These are phyloP conservation scores for Lachancea meyersii DNA, from an alignment of 805 yeast genomes.

Conservation along the genomic window DNA sequence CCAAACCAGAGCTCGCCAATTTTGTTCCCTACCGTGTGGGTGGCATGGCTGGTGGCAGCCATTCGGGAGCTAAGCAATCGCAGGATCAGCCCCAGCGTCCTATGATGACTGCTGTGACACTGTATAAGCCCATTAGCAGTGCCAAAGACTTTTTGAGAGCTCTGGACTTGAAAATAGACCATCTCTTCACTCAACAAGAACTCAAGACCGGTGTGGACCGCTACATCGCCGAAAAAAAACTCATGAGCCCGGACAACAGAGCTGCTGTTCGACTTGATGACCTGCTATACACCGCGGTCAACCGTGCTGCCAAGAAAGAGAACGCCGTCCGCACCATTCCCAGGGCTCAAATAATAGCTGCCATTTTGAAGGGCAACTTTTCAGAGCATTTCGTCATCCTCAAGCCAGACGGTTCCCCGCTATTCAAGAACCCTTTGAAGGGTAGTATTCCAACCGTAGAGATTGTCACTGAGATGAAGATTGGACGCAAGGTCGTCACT, in stretches of 20 bases:
- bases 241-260: constrained; percentile 49
- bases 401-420: constrained; percentile 34
- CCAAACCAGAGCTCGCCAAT: constrained; percentile 43
- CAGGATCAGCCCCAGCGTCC: constrained; percentile 23
- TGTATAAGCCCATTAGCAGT: constrained; percentile 53
- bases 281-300: constrained; percentile 37
- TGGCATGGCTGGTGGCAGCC: constrained; percentile 4
- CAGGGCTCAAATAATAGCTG: constrained; percentile 42
- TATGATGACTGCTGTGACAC: constrained; percentile 31
- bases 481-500: constrained; percentile 79
- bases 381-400: constrained; percentile 46
- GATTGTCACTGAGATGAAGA: constrained; percentile 65
- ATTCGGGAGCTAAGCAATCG: constrained; percentile 1
- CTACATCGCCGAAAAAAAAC: constrained; percentile 49
- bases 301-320: constrained; percentile 16
- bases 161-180: constrained; percentile 33
- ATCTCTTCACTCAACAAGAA: constrained; percentile 47
- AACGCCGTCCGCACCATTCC: constrained; percentile 34
- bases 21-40: constrained; percentile 53
- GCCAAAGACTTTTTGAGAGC: constrained; percentile 43
- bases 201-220: constrained; percentile 45
- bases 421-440: constrained; percentile 42
- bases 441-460: constrained; percentile 66
- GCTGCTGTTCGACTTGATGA: constrained; percentile 53
- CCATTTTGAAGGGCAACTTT: constrained; percentile 40